Conservation (phyloP, 1,284 basidiomycete genomes). For the Sporisorium iseilematis-ciliati region DNA sequence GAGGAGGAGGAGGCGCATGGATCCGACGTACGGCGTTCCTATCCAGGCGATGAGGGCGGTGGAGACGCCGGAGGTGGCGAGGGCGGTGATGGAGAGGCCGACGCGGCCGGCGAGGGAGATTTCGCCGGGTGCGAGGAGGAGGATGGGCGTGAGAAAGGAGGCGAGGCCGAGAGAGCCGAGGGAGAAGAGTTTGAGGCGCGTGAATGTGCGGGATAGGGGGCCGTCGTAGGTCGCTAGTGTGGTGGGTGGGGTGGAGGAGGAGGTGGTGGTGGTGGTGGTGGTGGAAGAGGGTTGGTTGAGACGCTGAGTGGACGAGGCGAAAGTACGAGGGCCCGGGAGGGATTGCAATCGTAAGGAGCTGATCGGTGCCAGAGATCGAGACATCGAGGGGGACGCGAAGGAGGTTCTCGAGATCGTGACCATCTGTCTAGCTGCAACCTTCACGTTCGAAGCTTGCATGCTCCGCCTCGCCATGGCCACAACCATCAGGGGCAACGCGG, state of each 20-base stretch:
- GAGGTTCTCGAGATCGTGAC: neutral
- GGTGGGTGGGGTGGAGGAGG: neutral
- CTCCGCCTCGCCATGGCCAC: constrained; percentile 4
- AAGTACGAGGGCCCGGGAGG: neutral
- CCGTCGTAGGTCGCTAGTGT: constrained; percentile 71
- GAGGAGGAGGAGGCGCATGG: constrained; percentile 67
- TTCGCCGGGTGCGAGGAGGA: constrained; percentile 82
- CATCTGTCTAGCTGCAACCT: neutral
- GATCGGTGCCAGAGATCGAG: too few relatives aligned
- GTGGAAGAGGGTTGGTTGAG: constrained; percentile 3
- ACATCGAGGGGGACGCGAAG: neutral
- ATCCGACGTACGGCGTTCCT: constrained; percentile 74
- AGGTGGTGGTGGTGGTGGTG: neutral
- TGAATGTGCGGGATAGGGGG: constrained; percentile 79
- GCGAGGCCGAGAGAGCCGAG: constrained; percentile 81
- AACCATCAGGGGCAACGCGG: constrained; percentile 3
- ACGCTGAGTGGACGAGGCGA: constrained; percentile 7
- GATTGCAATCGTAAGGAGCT: too few relatives aligned
- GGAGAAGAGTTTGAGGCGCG: constrained; percentile 84
- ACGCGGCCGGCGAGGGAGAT: constrained; percentile 79
- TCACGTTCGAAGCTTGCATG: constrained; percentile 6
- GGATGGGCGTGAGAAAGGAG: constrained; percentile 79
- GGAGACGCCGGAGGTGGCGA: constrained; percentile 79
- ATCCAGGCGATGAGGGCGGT: constrained; percentile 83
- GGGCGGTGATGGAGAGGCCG: constrained; percentile 78